A percentile compares a stretch with the other conserved stretches of the same genome.
Conservation (phyloP, 1,284 basidiomycete genomes). For the Leccinum fuscescens region DNA sequence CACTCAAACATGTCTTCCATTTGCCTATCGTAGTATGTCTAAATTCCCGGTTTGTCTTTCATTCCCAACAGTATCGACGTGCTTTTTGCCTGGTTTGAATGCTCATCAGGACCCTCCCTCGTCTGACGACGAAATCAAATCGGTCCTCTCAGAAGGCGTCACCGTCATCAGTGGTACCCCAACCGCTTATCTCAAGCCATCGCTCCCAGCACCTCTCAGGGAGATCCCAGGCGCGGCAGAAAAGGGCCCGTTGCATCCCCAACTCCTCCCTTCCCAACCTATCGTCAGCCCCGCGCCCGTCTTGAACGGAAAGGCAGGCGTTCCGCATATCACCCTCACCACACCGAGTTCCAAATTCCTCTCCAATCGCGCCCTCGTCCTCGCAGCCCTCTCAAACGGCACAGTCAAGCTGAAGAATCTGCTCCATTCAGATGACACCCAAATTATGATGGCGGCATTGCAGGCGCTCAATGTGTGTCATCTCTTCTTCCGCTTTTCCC, state of each 20-base stretch:
- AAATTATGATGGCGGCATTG: slow-evolving; percentile 97
- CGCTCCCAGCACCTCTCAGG: slow-evolving; percentile 31
- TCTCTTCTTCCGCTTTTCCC: not conserved
- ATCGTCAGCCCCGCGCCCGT: not conserved
- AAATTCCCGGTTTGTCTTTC: no score
- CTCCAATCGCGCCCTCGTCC: slow-evolving; percentile 83
- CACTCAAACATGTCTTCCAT: no score
- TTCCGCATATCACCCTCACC: slow-evolving; percentile 66
- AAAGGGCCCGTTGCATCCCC: slow-evolving; percentile 19
- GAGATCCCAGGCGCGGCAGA: slow-evolving; percentile 22
- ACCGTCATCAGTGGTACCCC: slow-evolving; percentile 72
- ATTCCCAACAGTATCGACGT: no score
- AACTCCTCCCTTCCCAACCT: slow-evolving; percentile 16
- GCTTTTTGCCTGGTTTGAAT: no score
- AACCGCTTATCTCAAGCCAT: slow-evolving; percentile 44
- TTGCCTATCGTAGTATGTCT: no score
- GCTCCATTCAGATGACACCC: slow-evolving; percentile 69
- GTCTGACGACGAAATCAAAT: slow-evolving; percentile 72
- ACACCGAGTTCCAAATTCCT: no score
- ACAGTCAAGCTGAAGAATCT: slow-evolving; percentile 43
- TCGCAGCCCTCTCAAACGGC: slow-evolving; percentile 89
- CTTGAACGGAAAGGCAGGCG: not conserved
- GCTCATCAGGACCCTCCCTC: no score
- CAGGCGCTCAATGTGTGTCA: slow-evolving; percentile 75
- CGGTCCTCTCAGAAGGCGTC: slow-evolving; percentile 77